phyloP scores from a whole-genome alignment of 495 filamentous ascomycete genomes.

The Neurospora sp. region DNA sequence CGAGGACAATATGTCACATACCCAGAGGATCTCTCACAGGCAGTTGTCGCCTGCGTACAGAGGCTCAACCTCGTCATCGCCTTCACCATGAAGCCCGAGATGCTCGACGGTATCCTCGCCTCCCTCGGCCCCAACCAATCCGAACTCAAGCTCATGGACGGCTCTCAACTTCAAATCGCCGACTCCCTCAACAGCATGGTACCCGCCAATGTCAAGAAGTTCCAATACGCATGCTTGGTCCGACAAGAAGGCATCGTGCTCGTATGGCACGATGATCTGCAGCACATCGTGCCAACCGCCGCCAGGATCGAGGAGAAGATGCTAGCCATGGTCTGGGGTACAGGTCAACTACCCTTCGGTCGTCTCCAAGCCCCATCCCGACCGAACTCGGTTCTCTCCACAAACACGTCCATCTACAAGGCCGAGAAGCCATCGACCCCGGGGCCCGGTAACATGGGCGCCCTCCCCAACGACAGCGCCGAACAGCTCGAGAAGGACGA shows the following conservation, averaged over 20 bases:
- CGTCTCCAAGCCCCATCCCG: not conserved
- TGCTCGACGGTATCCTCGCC: slow-evolving; percentile 1
- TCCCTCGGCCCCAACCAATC: slow-evolving; percentile 41
- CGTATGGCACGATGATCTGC: slow-evolving; percentile 62
- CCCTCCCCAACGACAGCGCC: slow-evolving; percentile 13
- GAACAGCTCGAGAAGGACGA: slow-evolving; percentile 49
- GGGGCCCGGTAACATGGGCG: slow-evolving; percentile 10
- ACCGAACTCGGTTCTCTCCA: not conserved
- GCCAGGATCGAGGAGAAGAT: slow-evolving; percentile 53
- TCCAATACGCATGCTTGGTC: slow-evolving; percentile 62
- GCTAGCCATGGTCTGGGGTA: slow-evolving; percentile 52
- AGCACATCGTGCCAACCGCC: slow-evolving; percentile 50
- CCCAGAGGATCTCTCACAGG: slow-evolving; percentile 41
- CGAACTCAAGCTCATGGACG: slow-evolving; percentile 57
- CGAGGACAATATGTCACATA: slow-evolving; percentile 52
- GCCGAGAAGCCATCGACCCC: slow-evolving; percentile 38
- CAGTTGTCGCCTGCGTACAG: slow-evolving; percentile 44
- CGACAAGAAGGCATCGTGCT: slow-evolving; percentile 52
- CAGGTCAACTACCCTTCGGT: slow-evolving; percentile 5
- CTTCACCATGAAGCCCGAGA: slow-evolving; percentile 1
- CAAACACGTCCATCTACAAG: slow-evolving; percentile 31
- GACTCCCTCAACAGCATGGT: slow-evolving; percentile 50
- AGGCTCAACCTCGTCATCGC: slow-evolving; percentile 51
- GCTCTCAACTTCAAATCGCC: slow-evolving; percentile 58
- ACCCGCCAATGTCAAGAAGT: slow-evolving; percentile 44